These are phyloP conservation scores for Graphilbum ipis-grandicollis DNA, from an alignment of 2,329 filamentous ascomycete genomes.

Conservation along the genomic window DNA sequence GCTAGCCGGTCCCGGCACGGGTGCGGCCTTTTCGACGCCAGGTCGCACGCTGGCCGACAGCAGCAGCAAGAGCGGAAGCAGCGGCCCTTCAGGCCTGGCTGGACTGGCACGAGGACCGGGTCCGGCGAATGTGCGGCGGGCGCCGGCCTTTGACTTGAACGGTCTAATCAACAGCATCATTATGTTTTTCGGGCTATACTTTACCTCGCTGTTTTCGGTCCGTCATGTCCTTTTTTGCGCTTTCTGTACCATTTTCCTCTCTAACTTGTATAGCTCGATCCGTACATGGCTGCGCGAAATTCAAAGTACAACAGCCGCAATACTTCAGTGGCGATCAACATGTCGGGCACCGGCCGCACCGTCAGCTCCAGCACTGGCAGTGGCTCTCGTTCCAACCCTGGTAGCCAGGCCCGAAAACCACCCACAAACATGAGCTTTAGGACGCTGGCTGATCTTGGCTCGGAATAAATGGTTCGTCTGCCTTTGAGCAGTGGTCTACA, in stretches of 20 bases:
- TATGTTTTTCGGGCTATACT: slow-evolving; percentile 41
- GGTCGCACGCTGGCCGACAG: slow-evolving; percentile 39
- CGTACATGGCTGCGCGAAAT: slow-evolving; percentile 41
- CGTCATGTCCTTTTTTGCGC: slow-evolving; percentile 11
- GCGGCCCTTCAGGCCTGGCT: slow-evolving; percentile 1
- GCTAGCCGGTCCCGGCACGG: slow-evolving; percentile 25
- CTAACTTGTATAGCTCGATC: slow-evolving; percentile 30
- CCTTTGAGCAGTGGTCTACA: no score
- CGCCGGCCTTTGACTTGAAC: slow-evolving; percentile 18
- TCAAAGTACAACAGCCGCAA: slow-evolving; percentile 40
- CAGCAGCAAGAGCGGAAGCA: slow-evolving; percentile 10
- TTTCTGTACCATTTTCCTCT: not conserved
- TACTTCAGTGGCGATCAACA: slow-evolving; percentile 7
- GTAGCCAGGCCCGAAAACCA: no score
- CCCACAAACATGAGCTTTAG: slow-evolving; percentile 22
- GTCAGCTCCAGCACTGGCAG: not conserved
- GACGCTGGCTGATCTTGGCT: slow-evolving; percentile 35
- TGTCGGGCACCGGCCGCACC: not conserved
- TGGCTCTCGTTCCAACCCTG: not conserved
- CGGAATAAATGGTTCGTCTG: slow-evolving; percentile 9
- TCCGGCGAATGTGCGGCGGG: slow-evolving; percentile 7
- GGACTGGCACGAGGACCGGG: not conserved
- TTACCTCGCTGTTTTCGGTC: slow-evolving; percentile 43
- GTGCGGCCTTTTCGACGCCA: slow-evolving; percentile 32
- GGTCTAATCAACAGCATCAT: slow-evolving; percentile 30